A percentile compares a stretch with the other conserved stretches of the same genome.
Conservation (phyloP, 768 basidiomycete genomes). For the Amanita brunnescens region DNA sequence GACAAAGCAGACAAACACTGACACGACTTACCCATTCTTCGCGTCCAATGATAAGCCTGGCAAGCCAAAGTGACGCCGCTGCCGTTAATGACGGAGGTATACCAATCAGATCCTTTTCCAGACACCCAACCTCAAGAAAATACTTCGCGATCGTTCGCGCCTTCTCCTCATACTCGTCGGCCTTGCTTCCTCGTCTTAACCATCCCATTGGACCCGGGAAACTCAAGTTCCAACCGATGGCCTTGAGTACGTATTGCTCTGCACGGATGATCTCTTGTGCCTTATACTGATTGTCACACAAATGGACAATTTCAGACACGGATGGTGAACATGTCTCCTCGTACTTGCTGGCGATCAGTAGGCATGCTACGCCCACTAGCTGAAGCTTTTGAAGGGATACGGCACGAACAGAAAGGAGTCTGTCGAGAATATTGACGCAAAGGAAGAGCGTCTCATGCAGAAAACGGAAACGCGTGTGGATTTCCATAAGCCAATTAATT, state of each 20-base stretch:
- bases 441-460: slow-evolving; percentile 90
- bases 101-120: slow-evolving; percentile 73
- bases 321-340: slow-evolving; percentile 90
- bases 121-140: slow-evolving; percentile 74
- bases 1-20: neutral
- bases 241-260: slow-evolving; percentile 81
- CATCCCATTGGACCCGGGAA: slow-evolving; percentile 88
- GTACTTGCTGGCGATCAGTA: slow-evolving; percentile 86
- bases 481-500: slow-evolving; percentile 90
- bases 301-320: slow-evolving; percentile 68
- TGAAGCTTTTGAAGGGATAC: slow-evolving; percentile 82
- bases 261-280: slow-evolving; percentile 81
- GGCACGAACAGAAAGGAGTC: slow-evolving; percentile 60
- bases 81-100: slow-evolving; percentile 73
- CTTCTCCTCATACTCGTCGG: slow-evolving; percentile 83
- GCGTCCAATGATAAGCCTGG: slow-evolving; percentile 66
- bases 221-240: slow-evolving; percentile 77
- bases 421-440: slow-evolving; percentile 76
- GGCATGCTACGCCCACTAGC: slow-evolving; percentile 80
- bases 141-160: slow-evolving; percentile 87
- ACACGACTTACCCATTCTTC: slow-evolving; percentile 67
- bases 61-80: slow-evolving; percentile 83
- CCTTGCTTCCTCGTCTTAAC: slow-evolving; percentile 85
- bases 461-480: slow-evolving; percentile 79
- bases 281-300: slow-evolving; percentile 70